Conservation (phyloP, 192 early-diverging fungal genomes). For the Anaeromyces robustus region DNA sequence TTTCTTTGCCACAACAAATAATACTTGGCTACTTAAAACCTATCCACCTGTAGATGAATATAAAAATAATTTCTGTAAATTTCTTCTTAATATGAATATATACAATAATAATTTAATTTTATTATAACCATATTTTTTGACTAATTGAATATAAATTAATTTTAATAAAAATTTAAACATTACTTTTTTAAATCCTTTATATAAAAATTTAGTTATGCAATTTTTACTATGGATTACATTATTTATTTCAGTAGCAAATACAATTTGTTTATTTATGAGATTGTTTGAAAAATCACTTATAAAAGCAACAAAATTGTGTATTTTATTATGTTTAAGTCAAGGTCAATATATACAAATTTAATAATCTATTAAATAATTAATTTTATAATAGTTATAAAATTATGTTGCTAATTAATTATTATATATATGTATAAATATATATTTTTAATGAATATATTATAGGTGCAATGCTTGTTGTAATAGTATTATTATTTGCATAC, state of each 20-base stretch:
- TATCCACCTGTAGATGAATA: not conserved
- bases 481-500: not conserved
- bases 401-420: too few relatives aligned
- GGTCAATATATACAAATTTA: not conserved
- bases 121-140: too few relatives aligned
- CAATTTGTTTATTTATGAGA: not conserved
- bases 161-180: too few relatives aligned
- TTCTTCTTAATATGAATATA: too few relatives aligned
- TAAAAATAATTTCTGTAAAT: not conserved
- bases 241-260: not conserved
- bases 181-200: too few relatives aligned
- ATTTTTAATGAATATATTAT: too few relatives aligned
- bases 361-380: too few relatives aligned
- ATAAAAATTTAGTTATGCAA: not conserved
- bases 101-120: too few relatives aligned
- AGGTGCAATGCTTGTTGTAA: not conserved
- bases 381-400: too few relatives aligned
- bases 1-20: not conserved
- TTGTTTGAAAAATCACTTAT: not conserved
- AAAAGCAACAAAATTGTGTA: not conserved
- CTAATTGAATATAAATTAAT: too few relatives aligned
- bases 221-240: not conserved
- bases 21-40: not conserved
- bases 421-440: too few relatives aligned
- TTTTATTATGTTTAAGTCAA: not conserved